Evolutionary conservation across 2,329 filamentous ascomycete species (phyloP).

Genomic region (Aspergillus sp.): DNA sequence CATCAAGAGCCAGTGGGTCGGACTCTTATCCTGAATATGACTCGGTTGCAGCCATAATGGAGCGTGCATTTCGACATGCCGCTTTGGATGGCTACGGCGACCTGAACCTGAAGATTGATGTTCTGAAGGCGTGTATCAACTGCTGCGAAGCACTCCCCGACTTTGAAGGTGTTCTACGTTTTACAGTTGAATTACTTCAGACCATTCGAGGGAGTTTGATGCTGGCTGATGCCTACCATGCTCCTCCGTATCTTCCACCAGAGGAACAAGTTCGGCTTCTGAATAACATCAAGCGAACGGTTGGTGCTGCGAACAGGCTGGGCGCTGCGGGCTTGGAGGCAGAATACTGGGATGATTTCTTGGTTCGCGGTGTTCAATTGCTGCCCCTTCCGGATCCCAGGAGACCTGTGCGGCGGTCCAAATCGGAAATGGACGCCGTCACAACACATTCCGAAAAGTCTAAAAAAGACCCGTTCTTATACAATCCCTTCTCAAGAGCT

Average conservation of each 20-base stretch:
- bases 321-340: constrained; percentile 65
- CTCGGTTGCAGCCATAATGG: constrained; percentile 32
- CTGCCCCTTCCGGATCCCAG: constrained; percentile 55
- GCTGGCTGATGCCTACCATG: constrained; percentile 61
- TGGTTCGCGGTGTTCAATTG: constrained; percentile 70
- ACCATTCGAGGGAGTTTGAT: constrained; percentile 70
- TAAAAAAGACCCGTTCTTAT: constrained; percentile 74
- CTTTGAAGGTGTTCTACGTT: constrained; percentile 80
- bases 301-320: constrained; percentile 67
- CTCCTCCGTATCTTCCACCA: constrained; percentile 61
- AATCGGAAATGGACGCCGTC: constrained; percentile 44
- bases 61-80: constrained; percentile 41
- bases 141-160: constrained; percentile 91
- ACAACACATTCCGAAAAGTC: constrained; percentile 33
- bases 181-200: constrained; percentile 75
- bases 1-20: constrained; percentile 10
- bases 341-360: constrained; percentile 95
- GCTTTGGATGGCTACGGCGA: constrained; percentile 62
- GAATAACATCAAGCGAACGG: constrained; percentile 78
- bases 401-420: constrained; percentile 59
- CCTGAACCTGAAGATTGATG: constrained; percentile 71
- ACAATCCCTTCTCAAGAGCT: constrained; percentile 81
- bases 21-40: constrained; percentile 24
- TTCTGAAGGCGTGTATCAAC: constrained; percentile 82
- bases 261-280: constrained; percentile 83